Base-by-base conservation (phyloP, 1,284 basidiomycete species). In the Sporisorium graminicola region DNA sequence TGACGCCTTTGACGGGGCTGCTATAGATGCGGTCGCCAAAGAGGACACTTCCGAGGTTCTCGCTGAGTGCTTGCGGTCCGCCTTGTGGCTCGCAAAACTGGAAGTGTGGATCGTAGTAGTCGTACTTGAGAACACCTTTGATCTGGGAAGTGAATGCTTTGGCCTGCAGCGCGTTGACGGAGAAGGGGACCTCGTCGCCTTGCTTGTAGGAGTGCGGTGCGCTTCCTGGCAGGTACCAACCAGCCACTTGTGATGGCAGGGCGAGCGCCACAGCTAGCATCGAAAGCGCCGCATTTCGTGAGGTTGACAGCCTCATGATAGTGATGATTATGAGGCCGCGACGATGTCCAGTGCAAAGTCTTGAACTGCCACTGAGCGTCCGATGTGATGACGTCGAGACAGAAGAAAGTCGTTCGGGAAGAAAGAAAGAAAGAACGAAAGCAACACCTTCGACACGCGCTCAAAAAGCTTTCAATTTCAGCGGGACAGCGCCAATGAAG, bases 21-120 rank as follows among this genome's bases (percentile, higher is more conserved):
- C 92, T 91, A 87, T 95, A 94, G 83, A 99, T 95, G 68, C 96
- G 90, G 88, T 99, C 96, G 31, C 96, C 96, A 80, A 98, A 98
- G 16, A 99, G 88, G 73, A 97, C 95, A 31, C 93, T 94, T 5
- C 96, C 96, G 27, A 99, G 88, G 1, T 92, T 93, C 86, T 97
- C 95, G 14, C 93, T 91, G 84, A 94, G 91, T 79, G 91, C 91
- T 82, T 91, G 87, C 1, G 92, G 91, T 5, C 93, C 94, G 8
- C 88, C 91, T 54, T 89, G 87, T 7, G 96, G 96, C 73, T 89
- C 82, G 84, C 96, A 98, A 86, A 98, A 98, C 74, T 91, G 91
- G 78, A 98, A 93, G 47, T 88, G 88, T 1, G 91, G 90, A 80
- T 94, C 91, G 87, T 96, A 96, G 86, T 94, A 96, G 86, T 96